Base-by-base conservation (phyloP, 2,329 filamentous ascomycete genomes). In the Ophiostoma quercus region DNA sequence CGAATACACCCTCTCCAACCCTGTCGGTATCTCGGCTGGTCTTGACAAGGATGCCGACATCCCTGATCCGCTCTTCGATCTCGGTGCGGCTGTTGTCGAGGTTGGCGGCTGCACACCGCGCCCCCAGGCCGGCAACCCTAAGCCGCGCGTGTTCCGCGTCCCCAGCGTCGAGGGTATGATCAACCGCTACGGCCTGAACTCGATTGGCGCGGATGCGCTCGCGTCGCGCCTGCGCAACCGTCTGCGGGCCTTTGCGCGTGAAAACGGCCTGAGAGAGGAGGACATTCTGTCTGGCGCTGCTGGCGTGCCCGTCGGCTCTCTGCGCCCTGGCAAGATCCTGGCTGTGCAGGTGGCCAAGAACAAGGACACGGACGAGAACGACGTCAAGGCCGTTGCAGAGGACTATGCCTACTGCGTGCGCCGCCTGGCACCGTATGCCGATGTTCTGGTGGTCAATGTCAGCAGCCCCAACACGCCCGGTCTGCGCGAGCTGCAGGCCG, bases 301-400 rank as follows among this genome's bases (percentile, higher is more conserved):
- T 76, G 87, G 80, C 51, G 92, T 97, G 0, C 92, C 92, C 0
- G 89, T 93, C 0, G 92, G 95, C n/a, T 92, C 91, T 79, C 82
- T 99, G 75, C 81, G 83, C 16, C 82, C 88, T 0, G 94, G 94
- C 16, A 88, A 90, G 71, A 81, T 97, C 71, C 84, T 99, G 72
- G 90, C 92, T 19, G 93, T 99, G 22, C 95, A 99, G 80, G 88
- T 98, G 60, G 94, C 94, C 68, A 99, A 99, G 87, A 98, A 98
- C 82, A 98, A 97, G 83, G 84, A 87, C 66, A 99, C 95, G 0
- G 88, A 92, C 25, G 94, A 96, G 77, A 84, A 84, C 66, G 92
- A 98, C 77, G 90, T 97, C 71, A 86, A 90, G 60, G 94, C 93
- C 41, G 90, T 98, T 67, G 84, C 86, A 32, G 87, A 90, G 75